phyloP scores from a whole-genome alignment of 768 basidiomycete genomes.

The Tricholoma saponaceum region DNA sequence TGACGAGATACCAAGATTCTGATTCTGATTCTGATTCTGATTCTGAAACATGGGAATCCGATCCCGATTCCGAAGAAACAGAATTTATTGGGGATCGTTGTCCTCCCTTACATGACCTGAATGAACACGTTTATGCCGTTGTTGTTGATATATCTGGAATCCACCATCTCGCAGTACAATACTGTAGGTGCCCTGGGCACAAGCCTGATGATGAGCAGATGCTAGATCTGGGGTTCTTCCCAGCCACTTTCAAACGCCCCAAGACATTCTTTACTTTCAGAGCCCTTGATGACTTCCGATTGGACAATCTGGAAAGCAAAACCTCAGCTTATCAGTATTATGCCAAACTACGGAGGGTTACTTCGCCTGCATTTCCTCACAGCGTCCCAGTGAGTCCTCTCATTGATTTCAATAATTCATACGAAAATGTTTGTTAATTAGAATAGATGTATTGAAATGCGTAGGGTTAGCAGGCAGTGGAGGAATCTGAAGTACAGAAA shows the following conservation, averaged over 20 bases:
- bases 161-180: not conserved
- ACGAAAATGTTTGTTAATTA: not conserved
- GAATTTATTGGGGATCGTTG: too few relatives aligned
- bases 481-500: not conserved
- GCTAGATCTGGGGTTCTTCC: not conserved
- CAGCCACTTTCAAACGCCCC: not conserved
- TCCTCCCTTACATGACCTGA: not conserved
- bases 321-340: not conserved
- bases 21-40: too few relatives aligned
- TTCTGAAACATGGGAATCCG: too few relatives aligned
- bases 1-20: too few relatives aligned
- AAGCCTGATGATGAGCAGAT: not conserved
- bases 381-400: not conserved
- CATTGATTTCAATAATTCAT: not conserved
- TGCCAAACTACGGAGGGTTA: not conserved
- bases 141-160: not conserved
- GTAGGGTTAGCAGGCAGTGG: not conserved
- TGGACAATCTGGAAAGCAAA: not conserved
- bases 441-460: not conserved
- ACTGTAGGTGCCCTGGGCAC: not conserved
- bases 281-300: not conserved
- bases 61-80: too few relatives aligned
- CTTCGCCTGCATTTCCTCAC: not conserved
- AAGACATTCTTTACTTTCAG: not conserved
- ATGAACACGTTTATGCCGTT: not conserved